Evolutionary conservation across 805 yeast genomes (phyloP), one percentile per base, ranked within the genome.

Genomic region (Grigorovia humatica): DNA sequence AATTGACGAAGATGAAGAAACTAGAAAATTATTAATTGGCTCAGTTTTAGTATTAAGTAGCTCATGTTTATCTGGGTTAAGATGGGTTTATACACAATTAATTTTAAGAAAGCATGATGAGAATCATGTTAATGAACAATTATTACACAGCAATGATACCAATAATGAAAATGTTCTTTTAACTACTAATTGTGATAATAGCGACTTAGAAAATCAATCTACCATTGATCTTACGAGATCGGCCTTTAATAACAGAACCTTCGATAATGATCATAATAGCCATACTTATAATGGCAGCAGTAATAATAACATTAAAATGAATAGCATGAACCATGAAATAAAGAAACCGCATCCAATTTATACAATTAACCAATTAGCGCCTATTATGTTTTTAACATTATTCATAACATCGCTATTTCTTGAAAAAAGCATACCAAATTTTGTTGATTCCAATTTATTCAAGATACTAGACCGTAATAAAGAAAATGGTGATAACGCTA

Each of bases 21-120:
- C 41, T 30, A 57, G 58, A 6, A 57, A 50, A 2, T 46, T 57
- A 30, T 50, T 66, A 32, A 54, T 83, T 1, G 98, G 99, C 1
- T 80, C 88, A 20, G 50, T 80, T 1, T 70, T 89, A 29, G 97
- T 91, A 1, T 69, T 93, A 30, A 70, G 78, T 1, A 90, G 96
- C 4, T 80, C 95, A 1, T 76, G 85, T 64, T 77, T 88, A 70
- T 83, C 93, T 15, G 99, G 99, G 0, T 71, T 93, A 49, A 77
- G 99, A 56, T 93, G 99, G 99, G 91, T 96, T 1, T 78, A 90
- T 55, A 89, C 98, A 1, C 98, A 93, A 63, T 66, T 93, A 20
- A 74, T 91, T 40, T 70, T 93, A 48, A 83, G 78, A 57, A 75
- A 72, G 45, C 81, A 81, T 56, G 74, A 80, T 50, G 79, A 82